Conservation (phyloP, 139 green algal genomes). For the Gonium pectorale region DNA sequence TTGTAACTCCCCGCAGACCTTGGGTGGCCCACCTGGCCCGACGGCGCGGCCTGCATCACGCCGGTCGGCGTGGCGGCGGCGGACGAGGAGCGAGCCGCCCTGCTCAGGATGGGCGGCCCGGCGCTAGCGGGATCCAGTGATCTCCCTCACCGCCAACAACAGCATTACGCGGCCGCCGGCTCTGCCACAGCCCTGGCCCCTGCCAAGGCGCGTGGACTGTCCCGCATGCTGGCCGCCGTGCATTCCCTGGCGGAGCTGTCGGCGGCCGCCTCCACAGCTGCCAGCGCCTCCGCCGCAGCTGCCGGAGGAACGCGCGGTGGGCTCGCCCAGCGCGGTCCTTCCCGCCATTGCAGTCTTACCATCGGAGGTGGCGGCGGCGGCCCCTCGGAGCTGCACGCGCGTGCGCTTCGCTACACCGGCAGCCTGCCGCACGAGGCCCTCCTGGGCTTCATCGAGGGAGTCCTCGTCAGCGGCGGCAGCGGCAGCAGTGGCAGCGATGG, state of each 20-base stretch:
- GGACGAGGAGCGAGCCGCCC: not conserved
- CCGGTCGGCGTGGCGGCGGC: not conserved
- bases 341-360: too few species aligned
- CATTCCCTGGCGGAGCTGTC: constrained; percentile 12
- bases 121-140: too few species aligned
- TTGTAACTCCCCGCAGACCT: too few species aligned
- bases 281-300: not conserved
- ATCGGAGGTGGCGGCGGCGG: too few species aligned
- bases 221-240: not conserved
- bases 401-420: not conserved
- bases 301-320: not conserved
- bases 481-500: not conserved
- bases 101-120: too few species aligned
- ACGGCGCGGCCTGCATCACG: not conserved
- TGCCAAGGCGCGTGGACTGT: not conserved
- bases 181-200: not conserved
- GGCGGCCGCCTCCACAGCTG: constrained; percentile 1
- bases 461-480: not conserved
- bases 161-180: not conserved
- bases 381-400: not conserved
- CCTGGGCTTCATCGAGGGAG: not conserved
- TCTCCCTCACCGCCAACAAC: not conserved
- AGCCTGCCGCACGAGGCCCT: constrained; percentile 1
- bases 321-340: too few species aligned
- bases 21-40: not conserved